phyloP scores from a whole-genome alignment of 108 stramenopile species.

The Epipyxis sp. region DNA sequence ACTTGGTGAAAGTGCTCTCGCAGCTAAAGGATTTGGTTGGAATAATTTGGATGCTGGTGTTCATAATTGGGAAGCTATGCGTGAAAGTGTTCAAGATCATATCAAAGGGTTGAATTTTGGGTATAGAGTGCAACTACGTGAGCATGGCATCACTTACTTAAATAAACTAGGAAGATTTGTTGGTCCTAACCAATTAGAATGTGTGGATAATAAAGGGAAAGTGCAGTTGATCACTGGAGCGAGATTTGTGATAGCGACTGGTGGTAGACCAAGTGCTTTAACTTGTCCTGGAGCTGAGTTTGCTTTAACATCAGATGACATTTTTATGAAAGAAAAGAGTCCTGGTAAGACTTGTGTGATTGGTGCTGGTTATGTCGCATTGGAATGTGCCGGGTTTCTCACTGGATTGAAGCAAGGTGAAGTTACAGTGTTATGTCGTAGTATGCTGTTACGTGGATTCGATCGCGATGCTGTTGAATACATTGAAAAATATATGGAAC shows the following conservation, averaged over 20 bases:
- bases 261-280: constrained; percentile 76
- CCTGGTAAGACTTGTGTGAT: constrained; percentile 93
- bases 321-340: constrained; percentile 77
- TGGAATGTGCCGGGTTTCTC: constrained; percentile 97
- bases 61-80: constrained; percentile 69
- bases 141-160: constrained; percentile 83
- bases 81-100: constrained; percentile 82
- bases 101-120: constrained; percentile 93
- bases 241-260: constrained; percentile 85
- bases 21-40: constrained; percentile 71
- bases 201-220: constrained; percentile 74
- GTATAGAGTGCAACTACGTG: constrained; percentile 86
- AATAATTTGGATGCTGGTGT: constrained; percentile 27
- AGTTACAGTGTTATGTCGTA: constrained; percentile 88
- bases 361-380: constrained; percentile 92
- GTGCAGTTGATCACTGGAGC: constrained; percentile 58
- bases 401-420: constrained; percentile 75
- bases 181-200: constrained; percentile 76
- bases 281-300: constrained; percentile 65
- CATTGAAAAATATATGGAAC: constrained; percentile 77
- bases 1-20: constrained; percentile 60
- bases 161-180: constrained; percentile 72
- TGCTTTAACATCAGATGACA: constrained; percentile 89
- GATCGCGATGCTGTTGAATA: constrained; percentile 86
- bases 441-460: constrained; percentile 90